Evolutionary conservation across 140 eudicot genomes (phyloP), one percentile per base, ranked within the genome.

Genomic region (Cichorium intybus): DNA sequence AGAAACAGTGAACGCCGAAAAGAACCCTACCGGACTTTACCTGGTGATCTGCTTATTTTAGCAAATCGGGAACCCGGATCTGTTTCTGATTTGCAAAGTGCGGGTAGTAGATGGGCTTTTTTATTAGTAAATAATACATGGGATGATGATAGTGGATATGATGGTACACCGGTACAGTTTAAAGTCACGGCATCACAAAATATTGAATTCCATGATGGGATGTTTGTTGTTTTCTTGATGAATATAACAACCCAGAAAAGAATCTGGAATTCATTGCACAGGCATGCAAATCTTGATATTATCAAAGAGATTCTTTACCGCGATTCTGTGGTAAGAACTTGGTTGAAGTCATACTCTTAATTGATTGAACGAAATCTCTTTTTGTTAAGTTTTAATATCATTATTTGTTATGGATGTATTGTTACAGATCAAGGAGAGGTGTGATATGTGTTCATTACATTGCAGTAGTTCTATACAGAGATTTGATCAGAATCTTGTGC

Each of bases 41-140:
- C 89, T 1, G 93, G 87, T 53, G 96, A 87, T 82, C 10, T 87
- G 17, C 64, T 79, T 41, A 52, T 81, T n/a, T 29, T 82, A 22
- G 70, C 70, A 6, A 74, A 79, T 24, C 46, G 55, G 34, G 73
- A 64, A 65, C 86, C 89, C 4, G 81, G 72, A 72, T 51, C 60
- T 5, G 28, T 51, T 24, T 14, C 43, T 23, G 83, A 79, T 46
- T 70, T 77, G 55, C 59, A 56, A 6, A 60, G 10, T 43, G 59
- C 31, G n/a, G 82, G 79, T 17, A 68, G 71, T 24, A 60, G 34
- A 0, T 79, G 81, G 81, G 29, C 53, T 59, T 60, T 84, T 75
- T 82, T 81, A 9, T 24, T 56, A 6, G 89, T 77, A 18, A 52
- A 41, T 2, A 74, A 77, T 17, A 3, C 54, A 14, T 1, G 4